Conservation (phyloP, 441 rosid genomes). For the Adansonia rubrostipa region DNA sequence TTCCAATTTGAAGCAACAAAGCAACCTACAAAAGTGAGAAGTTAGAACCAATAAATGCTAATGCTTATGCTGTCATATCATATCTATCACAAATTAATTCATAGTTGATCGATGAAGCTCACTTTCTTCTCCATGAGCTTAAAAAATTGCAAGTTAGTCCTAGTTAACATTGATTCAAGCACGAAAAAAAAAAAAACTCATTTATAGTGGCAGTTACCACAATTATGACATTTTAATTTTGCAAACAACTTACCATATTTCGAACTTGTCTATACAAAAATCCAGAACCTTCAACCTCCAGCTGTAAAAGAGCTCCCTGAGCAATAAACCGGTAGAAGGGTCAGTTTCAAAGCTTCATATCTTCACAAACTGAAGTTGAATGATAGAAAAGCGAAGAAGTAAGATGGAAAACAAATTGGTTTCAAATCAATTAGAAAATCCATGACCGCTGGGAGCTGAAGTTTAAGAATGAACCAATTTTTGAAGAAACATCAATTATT, state of each 20-base stretch:
- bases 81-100: not conserved
- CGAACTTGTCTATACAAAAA: slow-evolving; percentile 89
- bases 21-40: slow-evolving; percentile 57
- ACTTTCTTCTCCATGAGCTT: slow-evolving; percentile 22
- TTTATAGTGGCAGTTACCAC: not conserved
- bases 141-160: not conserved
- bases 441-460: not conserved
- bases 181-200: not conserved
- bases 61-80: not conserved
- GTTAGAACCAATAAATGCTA: not conserved
- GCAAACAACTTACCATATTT: slow-evolving; percentile 64
- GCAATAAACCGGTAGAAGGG: slow-evolving; percentile 25
- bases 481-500: slow-evolving; percentile 3
- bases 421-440: not conserved
- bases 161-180: not conserved
- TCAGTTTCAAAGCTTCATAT: slow-evolving; percentile 3
- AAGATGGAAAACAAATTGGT: not conserved
- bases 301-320: slow-evolving; percentile 76
- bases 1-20: slow-evolving; percentile 80
- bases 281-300: slow-evolving; percentile 90
- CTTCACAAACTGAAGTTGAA: not conserved
- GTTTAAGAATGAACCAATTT: slow-evolving; percentile 7
- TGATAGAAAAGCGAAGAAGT: slow-evolving; percentile 8
- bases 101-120: not conserved
- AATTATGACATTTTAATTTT: not conserved